Percentiles rank a stretch among this genome's conserved stretches.
Conservation (phyloP, 257 asterid species). For the Phtheirospermum japonicum region DNA sequence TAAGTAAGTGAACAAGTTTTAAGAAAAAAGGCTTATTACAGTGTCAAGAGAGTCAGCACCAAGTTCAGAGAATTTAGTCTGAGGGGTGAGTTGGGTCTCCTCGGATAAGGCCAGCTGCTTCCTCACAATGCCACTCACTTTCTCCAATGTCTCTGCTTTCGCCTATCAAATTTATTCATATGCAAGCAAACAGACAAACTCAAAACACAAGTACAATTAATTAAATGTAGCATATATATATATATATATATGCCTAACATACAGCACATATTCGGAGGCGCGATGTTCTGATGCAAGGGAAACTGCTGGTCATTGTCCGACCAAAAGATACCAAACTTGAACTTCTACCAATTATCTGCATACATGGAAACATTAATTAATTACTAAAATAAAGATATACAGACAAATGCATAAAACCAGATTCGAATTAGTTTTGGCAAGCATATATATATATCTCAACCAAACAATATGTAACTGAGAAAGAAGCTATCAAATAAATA, state of each 20-base stretch:
- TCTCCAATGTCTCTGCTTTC: slow-evolving; percentile 55
- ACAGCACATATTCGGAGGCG: slow-evolving; percentile 49
- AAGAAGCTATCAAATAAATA: background rate
- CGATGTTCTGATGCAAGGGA: slow-evolving; percentile 38
- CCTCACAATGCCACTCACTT: slow-evolving; percentile 52
- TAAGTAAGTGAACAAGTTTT: no score
- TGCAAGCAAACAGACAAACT: background rate
- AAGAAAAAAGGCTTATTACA: slow-evolving; percentile 29
- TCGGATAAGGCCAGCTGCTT: slow-evolving; percentile 50
- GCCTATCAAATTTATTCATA: slow-evolving; percentile 35
- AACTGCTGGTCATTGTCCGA: slow-evolving; percentile 30
- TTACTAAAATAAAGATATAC: no score
- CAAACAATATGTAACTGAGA: background rate
- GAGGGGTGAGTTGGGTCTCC: slow-evolving; percentile 43
- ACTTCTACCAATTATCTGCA: slow-evolving; percentile 36
- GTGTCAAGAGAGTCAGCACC: slow-evolving; percentile 81
- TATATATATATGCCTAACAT: background rate
- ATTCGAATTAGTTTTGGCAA: background rate
- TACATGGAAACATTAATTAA: no score
- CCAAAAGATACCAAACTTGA: slow-evolving; percentile 39
- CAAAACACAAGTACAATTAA: background rate
- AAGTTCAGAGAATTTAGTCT: slow-evolving; percentile 44
- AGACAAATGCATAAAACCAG: no score
- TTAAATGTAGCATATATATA: no score
- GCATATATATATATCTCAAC: background rate